These are phyloP conservation scores for Cucurbita ficifolia DNA, from an alignment of 306 rosid genomes.

Conservation along the genomic window DNA sequence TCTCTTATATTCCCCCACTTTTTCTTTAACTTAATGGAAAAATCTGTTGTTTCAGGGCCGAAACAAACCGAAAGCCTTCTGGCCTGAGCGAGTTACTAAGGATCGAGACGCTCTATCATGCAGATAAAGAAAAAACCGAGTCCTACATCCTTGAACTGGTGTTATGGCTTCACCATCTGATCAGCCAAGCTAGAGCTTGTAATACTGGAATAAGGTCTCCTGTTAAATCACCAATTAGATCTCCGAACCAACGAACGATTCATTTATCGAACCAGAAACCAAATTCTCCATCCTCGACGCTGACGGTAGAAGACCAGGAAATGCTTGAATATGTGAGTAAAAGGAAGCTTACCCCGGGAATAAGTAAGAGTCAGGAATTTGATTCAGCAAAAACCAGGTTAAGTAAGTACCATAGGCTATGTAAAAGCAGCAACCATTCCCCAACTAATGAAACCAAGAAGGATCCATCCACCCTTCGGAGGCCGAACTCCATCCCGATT, in stretches of 20 bases:
- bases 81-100: slow-evolving; percentile 68
- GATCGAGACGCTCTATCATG: slow-evolving; percentile 89
- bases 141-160: slow-evolving; percentile 71
- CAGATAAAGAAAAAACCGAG: slow-evolving; percentile 75
- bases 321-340: slow-evolving; percentile 75
- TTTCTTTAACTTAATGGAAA: background rate
- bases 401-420: slow-evolving; percentile 65
- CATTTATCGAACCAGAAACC: slow-evolving; percentile 31
- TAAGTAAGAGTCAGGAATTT: slow-evolving; percentile 93
- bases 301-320: slow-evolving; percentile 81
- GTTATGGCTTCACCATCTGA: slow-evolving; percentile 83
- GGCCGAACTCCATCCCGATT: slow-evolving; percentile 59
- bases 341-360: slow-evolving; percentile 80
- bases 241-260: slow-evolving; percentile 44
- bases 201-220: slow-evolving; percentile 84
- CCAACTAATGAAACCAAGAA: slow-evolving; percentile 42
- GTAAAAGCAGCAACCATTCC: slow-evolving; percentile 89
- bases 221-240: slow-evolving; percentile 63
- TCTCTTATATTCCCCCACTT: slow-evolving; percentile 2
- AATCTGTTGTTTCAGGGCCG: slow-evolving; percentile 44
- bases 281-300: slow-evolving; percentile 38
- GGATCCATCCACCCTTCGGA: slow-evolving; percentile 40
- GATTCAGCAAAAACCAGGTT: slow-evolving; percentile 52
- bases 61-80: slow-evolving; percentile 45
- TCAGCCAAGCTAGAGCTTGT: slow-evolving; percentile 54